phyloP scores from a whole-genome alignment of 2,329 filamentous ascomycete genomes.

The Fusarium subtropicale region DNA sequence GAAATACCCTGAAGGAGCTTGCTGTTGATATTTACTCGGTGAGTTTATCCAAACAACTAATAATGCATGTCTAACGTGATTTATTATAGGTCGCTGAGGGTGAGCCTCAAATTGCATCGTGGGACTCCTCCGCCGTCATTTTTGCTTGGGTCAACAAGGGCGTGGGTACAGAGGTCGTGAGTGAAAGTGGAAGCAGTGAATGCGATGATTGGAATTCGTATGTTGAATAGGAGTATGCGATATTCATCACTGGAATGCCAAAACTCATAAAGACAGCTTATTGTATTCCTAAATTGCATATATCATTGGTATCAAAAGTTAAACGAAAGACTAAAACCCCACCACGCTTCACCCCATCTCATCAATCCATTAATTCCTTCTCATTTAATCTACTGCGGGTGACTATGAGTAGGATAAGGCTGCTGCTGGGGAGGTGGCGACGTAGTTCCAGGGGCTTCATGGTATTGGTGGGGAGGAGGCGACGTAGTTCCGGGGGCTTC shows the following conservation, averaged over 20 bases:
- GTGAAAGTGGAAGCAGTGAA: too few species aligned
- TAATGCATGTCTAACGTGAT: background rate
- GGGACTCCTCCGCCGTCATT: conserved; percentile 22
- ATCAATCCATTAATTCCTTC: background rate
- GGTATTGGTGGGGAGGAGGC: conserved; percentile 31
- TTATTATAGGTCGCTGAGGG: too few species aligned
- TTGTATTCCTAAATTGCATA: background rate
- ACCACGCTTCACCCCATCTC: background rate
- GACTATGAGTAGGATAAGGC: conserved; percentile 20
- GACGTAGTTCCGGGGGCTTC: conserved; percentile 20
- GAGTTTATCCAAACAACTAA: background rate
- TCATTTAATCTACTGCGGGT: conserved; percentile 9
- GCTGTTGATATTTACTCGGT: conserved; percentile 6
- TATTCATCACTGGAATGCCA: background rate
- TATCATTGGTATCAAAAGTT: conserved; percentile 9
- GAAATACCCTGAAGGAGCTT: background rate
- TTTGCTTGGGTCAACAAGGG: background rate
- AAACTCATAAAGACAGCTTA: background rate
- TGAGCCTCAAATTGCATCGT: too few species aligned
- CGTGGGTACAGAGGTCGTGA: too few species aligned
- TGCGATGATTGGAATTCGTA: too few species aligned
- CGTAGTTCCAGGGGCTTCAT: conserved; percentile 12
- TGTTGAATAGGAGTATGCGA: background rate
- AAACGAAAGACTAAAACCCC: conserved; percentile 11
- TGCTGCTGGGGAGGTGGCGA: conserved; percentile 41